Percentiles rank a stretch among this genome's conserved stretches.
phyloP scores from a whole-genome alignment of 1,139 yeast species.

The Yamadazyma jaroonii region DNA sequence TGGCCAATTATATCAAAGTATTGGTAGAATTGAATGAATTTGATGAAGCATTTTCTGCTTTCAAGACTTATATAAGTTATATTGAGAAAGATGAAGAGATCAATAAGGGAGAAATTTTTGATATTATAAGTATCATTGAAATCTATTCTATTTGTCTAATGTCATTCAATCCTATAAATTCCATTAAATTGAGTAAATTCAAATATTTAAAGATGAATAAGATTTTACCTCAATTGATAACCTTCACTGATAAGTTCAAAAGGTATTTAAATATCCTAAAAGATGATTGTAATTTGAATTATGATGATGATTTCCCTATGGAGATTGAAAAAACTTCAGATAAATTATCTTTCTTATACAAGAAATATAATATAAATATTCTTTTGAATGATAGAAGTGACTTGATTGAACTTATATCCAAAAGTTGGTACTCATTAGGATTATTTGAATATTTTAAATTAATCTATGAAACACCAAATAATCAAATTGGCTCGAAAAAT shows the following conservation, averaged over 20 bases:
- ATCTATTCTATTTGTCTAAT: constrained; percentile 33
- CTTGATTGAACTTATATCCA: constrained; percentile 31
- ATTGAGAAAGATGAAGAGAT: constrained; percentile 35
- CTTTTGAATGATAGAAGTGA: constrained; percentile 28
- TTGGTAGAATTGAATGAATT: constrained; percentile 36
- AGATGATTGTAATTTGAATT: constrained; percentile 25
- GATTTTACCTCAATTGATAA: constrained; percentile 21
- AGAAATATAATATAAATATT: constrained; percentile 35
- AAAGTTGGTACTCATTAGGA: constrained; percentile 41
- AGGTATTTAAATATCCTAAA: constrained; percentile 25
- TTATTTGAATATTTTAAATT: constrained; percentile 30
- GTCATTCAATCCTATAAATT: constrained; percentile 37
- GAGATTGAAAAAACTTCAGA: constrained; percentile 12
- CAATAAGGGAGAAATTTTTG: constrained; percentile 29
- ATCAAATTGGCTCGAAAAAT: constrained; percentile 17
- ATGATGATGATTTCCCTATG: constrained; percentile 18
- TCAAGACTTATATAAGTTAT: constrained; percentile 36
- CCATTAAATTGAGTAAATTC: constrained; percentile 23
- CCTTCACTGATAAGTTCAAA: constrained; percentile 19
- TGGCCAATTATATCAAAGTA: constrained; percentile 31
- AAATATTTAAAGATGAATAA: constrained; percentile 22
- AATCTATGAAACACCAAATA: constrained; percentile 25
- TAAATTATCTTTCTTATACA: constrained; percentile 36
- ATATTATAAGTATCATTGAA: constrained; percentile 36
- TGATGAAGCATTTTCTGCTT: constrained; percentile 46